Evolutionary conservation across 805 yeast genomes (phyloP).

Genomic region (Maudiozyma turicensis): DNA sequence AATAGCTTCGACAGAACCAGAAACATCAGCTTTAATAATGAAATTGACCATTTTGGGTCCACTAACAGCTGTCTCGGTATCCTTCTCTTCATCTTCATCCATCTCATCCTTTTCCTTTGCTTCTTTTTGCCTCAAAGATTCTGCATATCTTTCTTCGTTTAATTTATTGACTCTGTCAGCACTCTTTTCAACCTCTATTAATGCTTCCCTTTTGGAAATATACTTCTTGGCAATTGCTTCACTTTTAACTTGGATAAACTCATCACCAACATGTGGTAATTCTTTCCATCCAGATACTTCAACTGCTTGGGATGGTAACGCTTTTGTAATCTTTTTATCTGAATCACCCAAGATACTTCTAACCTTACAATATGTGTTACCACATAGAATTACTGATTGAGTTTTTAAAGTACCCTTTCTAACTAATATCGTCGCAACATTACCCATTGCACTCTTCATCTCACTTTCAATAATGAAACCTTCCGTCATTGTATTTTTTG

Average conservation of each 20-base stretch:
- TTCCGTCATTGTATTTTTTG: slow-evolving; percentile 42
- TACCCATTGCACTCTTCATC: slow-evolving; percentile 72
- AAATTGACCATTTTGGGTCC: slow-evolving; percentile 38
- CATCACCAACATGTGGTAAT: slow-evolving; percentile 85
- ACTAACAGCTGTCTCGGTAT: slow-evolving; percentile 20
- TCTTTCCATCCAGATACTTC: slow-evolving; percentile 93
- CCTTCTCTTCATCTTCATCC: slow-evolving; percentile 32
- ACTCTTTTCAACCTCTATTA: slow-evolving; percentile 50
- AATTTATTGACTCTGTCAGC: slow-evolving; percentile 57
- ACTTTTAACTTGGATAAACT: slow-evolving; percentile 61
- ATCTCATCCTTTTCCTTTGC: slow-evolving; percentile 41
- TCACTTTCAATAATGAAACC: slow-evolving; percentile 89
- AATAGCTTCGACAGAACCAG: slow-evolving; percentile 92
- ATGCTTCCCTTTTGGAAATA: slow-evolving; percentile 50
- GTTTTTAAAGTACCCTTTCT: slow-evolving; percentile 64
- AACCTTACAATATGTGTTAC: slow-evolving; percentile 78
- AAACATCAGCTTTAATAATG: slow-evolving; percentile 82
- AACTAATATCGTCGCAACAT: slow-evolving; percentile 75
- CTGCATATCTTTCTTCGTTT: slow-evolving; percentile 52
- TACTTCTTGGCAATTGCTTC: slow-evolving; percentile 74
- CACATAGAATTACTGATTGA: slow-evolving; percentile 76
- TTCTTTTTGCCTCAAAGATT: slow-evolving; percentile 24
- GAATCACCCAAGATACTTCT: slow-evolving; percentile 66
- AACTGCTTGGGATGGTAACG: slow-evolving; percentile 83
- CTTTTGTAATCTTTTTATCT: slow-evolving; percentile 52